These are phyloP conservation scores for Hypholoma sublateritium DNA, from an alignment of 768 basidiomycete genomes.

Conservation along the genomic window DNA sequence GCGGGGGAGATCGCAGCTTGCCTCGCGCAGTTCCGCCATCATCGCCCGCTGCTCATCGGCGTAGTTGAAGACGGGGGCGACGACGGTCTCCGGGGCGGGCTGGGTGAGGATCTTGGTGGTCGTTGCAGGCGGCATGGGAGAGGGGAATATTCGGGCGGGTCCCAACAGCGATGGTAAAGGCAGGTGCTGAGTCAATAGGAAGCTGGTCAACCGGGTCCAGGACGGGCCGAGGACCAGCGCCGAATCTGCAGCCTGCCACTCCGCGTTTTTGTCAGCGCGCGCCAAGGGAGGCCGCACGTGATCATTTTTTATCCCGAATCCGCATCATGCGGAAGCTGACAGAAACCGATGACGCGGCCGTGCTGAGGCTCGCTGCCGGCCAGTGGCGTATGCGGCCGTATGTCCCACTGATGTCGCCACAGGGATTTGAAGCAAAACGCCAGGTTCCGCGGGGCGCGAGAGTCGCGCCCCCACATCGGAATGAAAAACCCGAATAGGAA, in stretches of 20 bases:
- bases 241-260: neutral
- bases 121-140: conserved; percentile 14
- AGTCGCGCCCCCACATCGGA: neutral
- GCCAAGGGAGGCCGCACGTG: neutral
- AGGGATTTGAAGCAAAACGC: neutral
- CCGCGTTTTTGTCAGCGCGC: conserved; percentile 1
- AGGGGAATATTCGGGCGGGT: neutral
- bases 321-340: neutral
- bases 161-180: neutral
- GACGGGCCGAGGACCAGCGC: neutral
- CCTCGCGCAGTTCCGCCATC: conserved; percentile 63
- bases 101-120: conserved; percentile 44
- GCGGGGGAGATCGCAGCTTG: conserved; percentile 32
- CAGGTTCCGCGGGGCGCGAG: too few species aligned
- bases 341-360: neutral
- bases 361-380: neutral
- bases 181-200: conserved; percentile 5
- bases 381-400: neutral
- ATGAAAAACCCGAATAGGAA: neutral
- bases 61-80: conserved; percentile 60
- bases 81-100: conserved; percentile 52
- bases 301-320: neutral
- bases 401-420: neutral
- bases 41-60: conserved; percentile 59
- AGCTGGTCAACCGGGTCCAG: neutral